Percentiles rank a stretch among this genome's conserved stretches.
These are phyloP conservation scores for Exophiala sp. DNA, from an alignment of 2,329 filamentous ascomycete species.

Conservation along the genomic window DNA sequence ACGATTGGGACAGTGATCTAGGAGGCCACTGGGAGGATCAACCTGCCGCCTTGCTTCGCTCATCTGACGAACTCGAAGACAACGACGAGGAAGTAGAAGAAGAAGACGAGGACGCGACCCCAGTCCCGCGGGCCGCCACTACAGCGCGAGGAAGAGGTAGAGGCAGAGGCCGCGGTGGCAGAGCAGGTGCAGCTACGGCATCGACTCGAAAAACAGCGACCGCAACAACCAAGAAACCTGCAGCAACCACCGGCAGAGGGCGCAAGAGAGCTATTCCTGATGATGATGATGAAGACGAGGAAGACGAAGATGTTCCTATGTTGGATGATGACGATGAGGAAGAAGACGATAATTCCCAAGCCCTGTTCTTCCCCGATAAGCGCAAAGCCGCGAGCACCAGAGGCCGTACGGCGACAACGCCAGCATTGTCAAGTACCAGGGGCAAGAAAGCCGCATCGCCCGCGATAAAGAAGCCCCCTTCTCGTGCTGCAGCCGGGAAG, in stretches of 20 bases:
- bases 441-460: conserved; percentile 24
- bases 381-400: conserved; percentile 13
- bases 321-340: conserved; percentile 37
- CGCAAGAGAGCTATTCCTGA: conserved; percentile 32
- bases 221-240: conserved; percentile 30
- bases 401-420: conserved; percentile 15
- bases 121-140: conserved; percentile 33
- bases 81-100: conserved; percentile 39
- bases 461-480: conserved; percentile 36
- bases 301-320: conserved; percentile 38
- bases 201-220: conserved; percentile 35
- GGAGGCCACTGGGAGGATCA: conserved; percentile 82
- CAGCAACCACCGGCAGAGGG: conserved; percentile 29
- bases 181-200: conserved; percentile 37
- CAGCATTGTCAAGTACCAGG: not conserved
- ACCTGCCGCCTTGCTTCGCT: conserved; percentile 57
- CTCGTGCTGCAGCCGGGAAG: conserved; percentile 25
- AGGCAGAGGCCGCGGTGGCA: conserved; percentile 41
- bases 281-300: conserved; percentile 30
- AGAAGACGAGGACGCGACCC: conserved; percentile 44
- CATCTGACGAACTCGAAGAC: conserved; percentile 38
- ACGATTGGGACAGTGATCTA: conserved; percentile 80
- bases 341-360: conserved; percentile 30
- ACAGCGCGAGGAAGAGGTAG: conserved; percentile 45
- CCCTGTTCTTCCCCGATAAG: conserved; percentile 27